Base-by-base conservation (phyloP, 768 basidiomycete genomes). In the Leccinum boreale region DNA sequence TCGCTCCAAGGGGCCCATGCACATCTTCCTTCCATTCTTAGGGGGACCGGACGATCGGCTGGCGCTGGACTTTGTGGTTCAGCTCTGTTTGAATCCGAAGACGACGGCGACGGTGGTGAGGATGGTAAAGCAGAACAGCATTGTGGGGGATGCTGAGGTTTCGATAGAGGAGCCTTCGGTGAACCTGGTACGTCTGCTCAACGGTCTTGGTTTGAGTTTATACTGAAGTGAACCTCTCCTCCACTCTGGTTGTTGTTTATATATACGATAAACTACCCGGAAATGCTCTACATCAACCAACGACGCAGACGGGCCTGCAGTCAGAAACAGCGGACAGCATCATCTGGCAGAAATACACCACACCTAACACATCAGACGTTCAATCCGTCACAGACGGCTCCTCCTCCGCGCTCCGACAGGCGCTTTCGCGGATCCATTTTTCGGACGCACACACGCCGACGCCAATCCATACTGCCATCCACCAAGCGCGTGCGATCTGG, bases 1-100 rank as follows among this genome's bases (percentile, higher is more conserved):
- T 8, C 66, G 33, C 29, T 1, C 55, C 33, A 70, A 71, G 48
- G 74, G 73, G 39, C 70, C 65, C 10, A 80, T 85, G 64, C 90
- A 92, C 67, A 62, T 98, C 12, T 90, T 93, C 74, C 66, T 97
- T 15, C 90, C 93, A 0, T 98, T 98, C 81, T 90, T 93, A 69
- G 95, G 96, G 26, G 96, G 95, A 0, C 89, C 93, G 0, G 96
- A 98, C 70, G 95, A 97, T 68, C 80, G 96, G 3, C 78, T 94
- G 19, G 92, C 93, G 0, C 75, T 98, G 35, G 85, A 89, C 31
- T 85, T 98, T 64, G 88, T 91, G 19, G 81, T 89, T 14, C 94
- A 95, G 72, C 76, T 97, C 28, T 94, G 91, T 69, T 76, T 80
- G 57, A 88, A 87, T 61, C 76, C 81, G 14, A 77, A 75, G 55